Percentiles rank a stretch among this genome's conserved stretches.
Evolutionary conservation across 1,284 basidiomycete genomes (phyloP).

Genomic region (Naganishia cerealis): DNA sequence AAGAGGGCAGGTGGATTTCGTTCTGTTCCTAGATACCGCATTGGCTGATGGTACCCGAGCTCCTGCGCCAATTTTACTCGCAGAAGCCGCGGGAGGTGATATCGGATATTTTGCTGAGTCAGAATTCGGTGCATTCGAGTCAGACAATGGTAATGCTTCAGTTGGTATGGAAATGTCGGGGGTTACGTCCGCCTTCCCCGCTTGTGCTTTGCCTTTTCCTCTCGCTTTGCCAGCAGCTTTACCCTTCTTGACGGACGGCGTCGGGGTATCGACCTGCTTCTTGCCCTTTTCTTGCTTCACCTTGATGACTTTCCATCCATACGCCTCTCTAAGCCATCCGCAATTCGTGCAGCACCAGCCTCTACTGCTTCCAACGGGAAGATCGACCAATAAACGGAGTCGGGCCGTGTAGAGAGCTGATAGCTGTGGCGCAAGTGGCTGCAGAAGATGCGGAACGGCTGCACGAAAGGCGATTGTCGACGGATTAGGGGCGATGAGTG

Average conservation of each 20-base stretch:
- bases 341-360: conserved; percentile 43
- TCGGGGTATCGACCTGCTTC: conserved; percentile 22
- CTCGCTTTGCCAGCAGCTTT: conserved; percentile 24
- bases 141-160: background rate
- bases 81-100: background rate
- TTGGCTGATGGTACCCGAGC: conserved; percentile 9
- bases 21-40: background rate
- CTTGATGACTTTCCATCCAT: conserved; percentile 37
- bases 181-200: conserved; percentile 7
- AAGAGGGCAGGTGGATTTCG: conserved; percentile 5
- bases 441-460: conserved; percentile 37
- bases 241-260: conserved; percentile 12
- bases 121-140: background rate
- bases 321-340: conserved; percentile 44
- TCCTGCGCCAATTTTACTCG: conserved; percentile 5
- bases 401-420: conserved; percentile 47
- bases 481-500: background rate
- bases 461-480: conserved; percentile 28
- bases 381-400: conserved; percentile 39
- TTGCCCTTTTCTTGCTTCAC: conserved; percentile 29
- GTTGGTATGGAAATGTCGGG: conserved; percentile 8
- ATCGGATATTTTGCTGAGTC: no score
- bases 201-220: conserved; percentile 22
- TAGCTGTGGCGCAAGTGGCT: conserved; percentile 42
- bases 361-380: conserved; percentile 29